Percentiles rank a stretch among this genome's conserved stretches.
Evolutionary conservation across 73 alveolate genomes (phyloP).

Genomic region (Paramecium bursaria): DNA sequence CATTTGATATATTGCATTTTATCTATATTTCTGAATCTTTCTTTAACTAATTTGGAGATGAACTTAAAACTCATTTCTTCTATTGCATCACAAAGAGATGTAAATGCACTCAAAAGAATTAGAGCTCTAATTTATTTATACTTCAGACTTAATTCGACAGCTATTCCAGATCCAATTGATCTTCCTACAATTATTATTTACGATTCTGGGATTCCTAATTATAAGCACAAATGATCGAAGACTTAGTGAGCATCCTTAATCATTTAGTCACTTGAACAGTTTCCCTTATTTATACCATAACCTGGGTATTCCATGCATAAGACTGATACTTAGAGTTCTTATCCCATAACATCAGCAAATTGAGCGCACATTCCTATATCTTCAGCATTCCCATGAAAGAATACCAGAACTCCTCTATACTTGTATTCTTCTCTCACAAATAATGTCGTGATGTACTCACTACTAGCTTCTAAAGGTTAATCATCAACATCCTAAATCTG

Average conservation of each 20-base stretch:
- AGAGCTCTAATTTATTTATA: not conserved
- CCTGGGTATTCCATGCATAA: slow-evolving; percentile 87
- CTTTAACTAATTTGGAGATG: slow-evolving; percentile 68
- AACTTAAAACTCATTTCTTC: slow-evolving; percentile 16
- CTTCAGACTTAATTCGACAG: slow-evolving; percentile 65
- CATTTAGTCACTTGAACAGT: slow-evolving; percentile 71
- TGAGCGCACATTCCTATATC: slow-evolving; percentile 54
- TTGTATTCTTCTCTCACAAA: too few relatives aligned
- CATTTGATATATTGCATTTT: slow-evolving; percentile 81
- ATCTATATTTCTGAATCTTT: slow-evolving; percentile 92
- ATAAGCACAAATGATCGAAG: slow-evolving; percentile 77
- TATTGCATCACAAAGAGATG: slow-evolving; percentile 48
- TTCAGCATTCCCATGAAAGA: slow-evolving; percentile 71
- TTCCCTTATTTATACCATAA: slow-evolving; percentile 84
- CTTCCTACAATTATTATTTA: slow-evolving; percentile 90
- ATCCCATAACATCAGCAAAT: slow-evolving; percentile 3
- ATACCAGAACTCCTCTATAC: slow-evolving; percentile 46
- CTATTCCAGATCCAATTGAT: slow-evolving; percentile 91
- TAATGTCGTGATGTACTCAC: too few relatives aligned
- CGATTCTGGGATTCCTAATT: slow-evolving; percentile 75
- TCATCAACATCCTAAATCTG: too few relatives aligned
- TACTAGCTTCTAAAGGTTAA: too few relatives aligned
- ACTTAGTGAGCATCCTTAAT: slow-evolving; percentile 80
- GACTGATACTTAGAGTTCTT: not conserved
- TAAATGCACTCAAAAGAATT: slow-evolving; percentile 11